Evolutionary conservation across 1,284 basidiomycete species (phyloP), one percentile per base, ranked within the genome.

Genomic region (Erythrobasidium hasegawianum): DNA sequence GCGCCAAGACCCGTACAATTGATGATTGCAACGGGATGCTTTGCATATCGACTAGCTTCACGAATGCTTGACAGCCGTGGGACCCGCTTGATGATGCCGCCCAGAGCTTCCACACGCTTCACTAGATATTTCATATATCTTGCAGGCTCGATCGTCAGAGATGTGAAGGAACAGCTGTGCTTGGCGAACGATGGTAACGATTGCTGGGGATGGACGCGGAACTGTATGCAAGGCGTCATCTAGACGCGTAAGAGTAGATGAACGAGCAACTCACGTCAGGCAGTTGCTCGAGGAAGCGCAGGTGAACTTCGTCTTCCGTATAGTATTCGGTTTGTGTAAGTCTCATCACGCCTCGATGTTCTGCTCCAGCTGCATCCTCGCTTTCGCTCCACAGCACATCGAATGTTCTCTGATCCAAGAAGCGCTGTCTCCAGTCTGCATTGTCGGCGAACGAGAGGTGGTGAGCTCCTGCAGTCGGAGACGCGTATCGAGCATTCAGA

Each of bases 391-490:
- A 68, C 18, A 70, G 33, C 8, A 52, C 41, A 9, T 71, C 66
- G 22, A 69, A 70, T 9, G 68, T 79, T 13, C 68, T 38, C 53
- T 68, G 58, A 64, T 79, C 78, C 72, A 76, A 75, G 7, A 59
- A 53, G 1, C 70, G 29, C 68, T 78, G 77, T 9, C 75, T 54
- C 45, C 52, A 68, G 67, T 78, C 77, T 10, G 39, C 69, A 61
- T 78, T 73, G 43, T 73, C 75, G 0, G 78, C 78, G 70, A 79
- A 79, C 53, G 73, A 74, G 20, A 79, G 68, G 59, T 79, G 78
- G 69, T 79, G 78, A 1, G 78, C 78, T 1, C 78, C 78, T 5
- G 78, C 78, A 1, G 75, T 74, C 0, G 72, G 71, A 2, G 60
- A 68, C 2, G 78, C 76, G 47, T 77, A 79, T 8, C 59, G 70